Conservation (phyloP, 768 basidiomycete species). For the Mycena metata region DNA sequence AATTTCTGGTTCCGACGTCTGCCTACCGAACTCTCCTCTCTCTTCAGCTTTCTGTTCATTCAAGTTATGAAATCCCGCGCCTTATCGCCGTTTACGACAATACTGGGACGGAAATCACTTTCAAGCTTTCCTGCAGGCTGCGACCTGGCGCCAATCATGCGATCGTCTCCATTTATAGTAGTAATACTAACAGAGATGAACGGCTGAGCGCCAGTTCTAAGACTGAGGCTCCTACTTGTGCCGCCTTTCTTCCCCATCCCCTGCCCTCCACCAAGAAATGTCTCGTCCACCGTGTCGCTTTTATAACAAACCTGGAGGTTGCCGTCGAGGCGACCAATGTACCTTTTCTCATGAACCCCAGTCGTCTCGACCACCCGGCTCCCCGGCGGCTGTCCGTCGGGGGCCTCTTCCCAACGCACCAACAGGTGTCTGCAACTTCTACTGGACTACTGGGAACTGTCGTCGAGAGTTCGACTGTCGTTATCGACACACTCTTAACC, state of each 20-base stretch:
- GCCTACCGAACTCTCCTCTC: no score
- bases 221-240: slow-evolving; percentile 7
- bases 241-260: slow-evolving; percentile 14
- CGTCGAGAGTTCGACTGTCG: slow-evolving; percentile 60
- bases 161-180: slow-evolving; percentile 17
- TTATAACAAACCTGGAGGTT: slow-evolving; percentile 59
- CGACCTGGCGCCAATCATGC: slow-evolving; percentile 23
- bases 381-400: slow-evolving; percentile 12
- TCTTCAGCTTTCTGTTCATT: no score
- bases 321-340: slow-evolving; percentile 59
- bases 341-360: slow-evolving; percentile 45
- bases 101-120: slow-evolving; percentile 5
- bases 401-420: slow-evolving; percentile 39
- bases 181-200: slow-evolving; percentile 20
- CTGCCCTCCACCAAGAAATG: slow-evolving; percentile 27
- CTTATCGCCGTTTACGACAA: no score
- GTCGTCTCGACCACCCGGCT: slow-evolving; percentile 27
- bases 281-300: slow-evolving; percentile 55
- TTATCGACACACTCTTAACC: slow-evolving; percentile 52
- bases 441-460: slow-evolving; percentile 63
- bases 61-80: no score
- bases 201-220: slow-evolving; percentile 23
- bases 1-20: no score
- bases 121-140: slow-evolving; percentile 3
- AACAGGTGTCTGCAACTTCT: slow-evolving; percentile 59